Evolutionary conservation across 2,329 filamentous ascomycete genomes (phyloP), one percentile per base, ranked within the genome.

Genomic region (Diaporthe ilicicola): DNA sequence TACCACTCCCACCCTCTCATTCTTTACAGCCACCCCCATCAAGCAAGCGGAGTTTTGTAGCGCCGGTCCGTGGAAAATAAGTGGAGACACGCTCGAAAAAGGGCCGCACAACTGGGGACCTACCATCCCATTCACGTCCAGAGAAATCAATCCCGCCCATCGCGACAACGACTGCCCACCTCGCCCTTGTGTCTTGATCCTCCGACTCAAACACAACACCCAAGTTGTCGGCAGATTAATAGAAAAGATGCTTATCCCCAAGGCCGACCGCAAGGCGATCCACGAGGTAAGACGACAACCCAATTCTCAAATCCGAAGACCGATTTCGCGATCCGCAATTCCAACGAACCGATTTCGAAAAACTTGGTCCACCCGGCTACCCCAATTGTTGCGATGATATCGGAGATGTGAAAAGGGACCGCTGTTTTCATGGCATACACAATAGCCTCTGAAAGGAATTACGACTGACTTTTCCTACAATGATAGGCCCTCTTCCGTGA

Each of bases 231-330:
- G 82, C 82, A 80, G 84, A 85, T 84, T 85, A 85, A 73, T 71
- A 69, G 69, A 83, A 84, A 89, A 95, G 93, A 90, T 90, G 96
- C 93, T 99, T 90, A 99, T 99, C 87, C 96, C 96, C 86, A 98
- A 98, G 93, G 93, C 94, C 87, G 96, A 99, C 90, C 95, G 97
- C 90, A 99, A 99, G 94, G 94, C 94, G 93, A 98, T 99, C 89
- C 96, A 99, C 91, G 95, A 92, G 88, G 86, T 88, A 84, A 75
- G 72, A 65, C 59, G 42, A 39, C n/a, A 61, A 46, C 50, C 42
- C 62, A 51, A 39, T 68, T 34, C 54, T 46, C 59, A 55, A 22
- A 9, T n/a, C 22, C 42, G 54, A 42, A 64, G 12, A 42, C 55
- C 69, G 56, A 51, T 71, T 61, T 42, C 66, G 64, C 62, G 64